Conservation (phyloP, 768 basidiomycete genomes). For the Xerocomus spinulosus region DNA sequence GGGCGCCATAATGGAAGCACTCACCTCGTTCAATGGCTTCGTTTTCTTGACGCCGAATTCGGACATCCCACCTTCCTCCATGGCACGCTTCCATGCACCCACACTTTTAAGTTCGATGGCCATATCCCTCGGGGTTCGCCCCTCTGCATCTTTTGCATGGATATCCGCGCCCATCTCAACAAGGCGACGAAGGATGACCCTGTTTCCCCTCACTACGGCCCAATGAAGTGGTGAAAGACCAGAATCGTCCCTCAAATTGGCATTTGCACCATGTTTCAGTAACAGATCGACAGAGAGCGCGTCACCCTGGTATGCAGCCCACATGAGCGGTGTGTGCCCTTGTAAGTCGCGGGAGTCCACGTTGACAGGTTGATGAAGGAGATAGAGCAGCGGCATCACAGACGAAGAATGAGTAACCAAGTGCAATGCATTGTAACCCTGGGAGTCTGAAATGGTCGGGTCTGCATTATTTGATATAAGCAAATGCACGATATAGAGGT, state of each 20-base stretch:
- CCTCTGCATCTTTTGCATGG: conserved; percentile 71
- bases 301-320: conserved; percentile 99
- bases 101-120: conserved; percentile 88
- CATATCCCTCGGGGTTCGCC: conserved; percentile 91
- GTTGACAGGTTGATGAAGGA: conserved; percentile 89
- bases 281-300: conserved; percentile 90
- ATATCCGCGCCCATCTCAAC: conserved; percentile 85
- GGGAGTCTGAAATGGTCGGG: conserved; percentile 85
- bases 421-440: conserved; percentile 95
- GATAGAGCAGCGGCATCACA: conserved; percentile 90
- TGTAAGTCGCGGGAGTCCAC: conserved; percentile 88
- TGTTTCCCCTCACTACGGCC: conserved; percentile 96
- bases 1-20: conserved; percentile 12
- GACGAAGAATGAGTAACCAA: conserved; percentile 92
- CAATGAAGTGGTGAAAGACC: conserved; percentile 92
- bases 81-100: conserved; percentile 82
- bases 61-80: conserved; percentile 83
- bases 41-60: conserved; percentile 66
- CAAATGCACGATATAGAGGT: conserved; percentile 92
- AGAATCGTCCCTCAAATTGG: conserved; percentile 68
- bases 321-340: conserved; percentile 95
- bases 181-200: conserved; percentile 76
- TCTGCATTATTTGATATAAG: conserved; percentile 88
- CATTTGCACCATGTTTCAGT: conserved; percentile 80
- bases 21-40: conserved; percentile 68